A percentile compares a stretch with the other conserved stretches of the same genome.
phyloP scores from a whole-genome alignment of 2,329 filamentous ascomycete genomes.

The Immersiporthe knoxdaviesiana region DNA sequence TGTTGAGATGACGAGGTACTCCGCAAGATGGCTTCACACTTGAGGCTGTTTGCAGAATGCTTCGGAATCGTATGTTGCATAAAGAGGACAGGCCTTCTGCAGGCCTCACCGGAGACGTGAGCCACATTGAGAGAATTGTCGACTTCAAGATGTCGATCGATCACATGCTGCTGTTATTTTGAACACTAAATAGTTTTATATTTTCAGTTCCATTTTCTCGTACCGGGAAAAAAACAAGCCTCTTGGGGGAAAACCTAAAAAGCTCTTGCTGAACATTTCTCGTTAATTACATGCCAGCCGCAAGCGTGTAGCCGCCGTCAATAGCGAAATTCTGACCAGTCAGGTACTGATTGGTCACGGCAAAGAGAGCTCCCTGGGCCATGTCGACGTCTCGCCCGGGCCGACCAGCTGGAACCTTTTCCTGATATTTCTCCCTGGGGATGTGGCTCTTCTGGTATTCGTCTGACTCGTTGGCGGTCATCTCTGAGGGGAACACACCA shows the following conservation, averaged over 20 bases:
- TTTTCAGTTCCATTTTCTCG: neutral
- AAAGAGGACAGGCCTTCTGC: neutral
- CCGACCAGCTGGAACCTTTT: slow-evolving; percentile 51
- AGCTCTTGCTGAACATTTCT: slow-evolving; percentile 32
- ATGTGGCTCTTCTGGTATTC: slow-evolving; percentile 61
- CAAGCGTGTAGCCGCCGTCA: slow-evolving; percentile 56
- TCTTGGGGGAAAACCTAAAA: neutral
- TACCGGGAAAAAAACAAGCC: too few relatives aligned
- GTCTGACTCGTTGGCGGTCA: slow-evolving; percentile 60
- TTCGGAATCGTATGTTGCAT: neutral
- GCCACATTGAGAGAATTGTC: neutral
- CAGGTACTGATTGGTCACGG: slow-evolving; percentile 47
- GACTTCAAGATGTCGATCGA: neutral
- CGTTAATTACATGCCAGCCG: slow-evolving; percentile 31
- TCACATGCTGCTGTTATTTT: neutral
- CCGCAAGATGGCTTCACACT: neutral
- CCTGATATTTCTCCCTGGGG: slow-evolving; percentile 58
- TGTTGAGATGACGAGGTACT: neutral
- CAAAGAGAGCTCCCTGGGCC: slow-evolving; percentile 58
- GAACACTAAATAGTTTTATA: neutral
- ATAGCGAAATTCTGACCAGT: slow-evolving; percentile 48
- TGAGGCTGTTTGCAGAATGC: neutral
- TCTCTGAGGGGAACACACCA: slow-evolving; percentile 72
- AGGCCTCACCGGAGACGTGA: neutral
- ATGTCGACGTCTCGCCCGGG: slow-evolving; percentile 64